These are phyloP conservation scores for Pythium volutum DNA, from an alignment of 352 stramenopile genomes.

Conservation along the genomic window DNA sequence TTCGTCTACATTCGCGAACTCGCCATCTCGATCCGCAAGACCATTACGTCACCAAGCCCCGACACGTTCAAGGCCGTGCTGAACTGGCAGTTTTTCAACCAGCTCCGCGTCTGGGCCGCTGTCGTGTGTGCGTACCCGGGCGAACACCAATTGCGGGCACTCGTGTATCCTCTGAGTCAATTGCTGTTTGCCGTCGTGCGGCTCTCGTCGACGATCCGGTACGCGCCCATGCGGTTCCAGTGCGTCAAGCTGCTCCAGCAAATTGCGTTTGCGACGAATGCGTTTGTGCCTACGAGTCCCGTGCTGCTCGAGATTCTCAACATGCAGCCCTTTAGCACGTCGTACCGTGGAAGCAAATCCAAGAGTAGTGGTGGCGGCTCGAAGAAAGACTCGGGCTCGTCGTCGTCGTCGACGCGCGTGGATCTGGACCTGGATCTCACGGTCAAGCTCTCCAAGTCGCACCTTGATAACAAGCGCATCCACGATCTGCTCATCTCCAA, in stretches of 20 bases:
- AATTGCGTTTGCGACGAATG: constrained; percentile 91
- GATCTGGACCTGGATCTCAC: constrained; percentile 78
- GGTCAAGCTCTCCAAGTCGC: constrained; percentile 91
- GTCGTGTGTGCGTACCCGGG: constrained; percentile 90
- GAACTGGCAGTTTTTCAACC: constrained; percentile 99
- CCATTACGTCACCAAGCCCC: constrained; percentile 92
- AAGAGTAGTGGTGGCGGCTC: constrained; percentile 20
- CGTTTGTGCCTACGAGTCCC: constrained; percentile 94
- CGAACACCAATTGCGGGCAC: constrained; percentile 83
- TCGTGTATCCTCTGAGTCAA: constrained; percentile 96
- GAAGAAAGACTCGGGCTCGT: constrained; percentile 8
- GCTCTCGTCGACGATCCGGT: constrained; percentile 74
- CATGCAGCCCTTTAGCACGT: constrained; percentile 87
- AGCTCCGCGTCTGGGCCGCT: constrained; percentile 95
- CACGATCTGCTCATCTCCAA: constrained; percentile 90
- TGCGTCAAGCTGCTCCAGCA: constrained; percentile 96
- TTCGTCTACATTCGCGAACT: constrained; percentile 99
- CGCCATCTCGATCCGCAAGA: constrained; percentile 96
- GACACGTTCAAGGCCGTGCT: constrained; percentile 89
- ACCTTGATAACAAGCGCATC: constrained; percentile 81
- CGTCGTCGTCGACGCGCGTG: constrained; percentile 30
- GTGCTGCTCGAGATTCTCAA: constrained; percentile 94
- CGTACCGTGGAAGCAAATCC: constrained; percentile 61
- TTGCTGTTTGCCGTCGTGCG: constrained; percentile 72
- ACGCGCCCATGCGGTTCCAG: constrained; percentile 94